phyloP scores from a whole-genome alignment of 768 basidiomycete species.

The Phanerochaete sordida region DNA sequence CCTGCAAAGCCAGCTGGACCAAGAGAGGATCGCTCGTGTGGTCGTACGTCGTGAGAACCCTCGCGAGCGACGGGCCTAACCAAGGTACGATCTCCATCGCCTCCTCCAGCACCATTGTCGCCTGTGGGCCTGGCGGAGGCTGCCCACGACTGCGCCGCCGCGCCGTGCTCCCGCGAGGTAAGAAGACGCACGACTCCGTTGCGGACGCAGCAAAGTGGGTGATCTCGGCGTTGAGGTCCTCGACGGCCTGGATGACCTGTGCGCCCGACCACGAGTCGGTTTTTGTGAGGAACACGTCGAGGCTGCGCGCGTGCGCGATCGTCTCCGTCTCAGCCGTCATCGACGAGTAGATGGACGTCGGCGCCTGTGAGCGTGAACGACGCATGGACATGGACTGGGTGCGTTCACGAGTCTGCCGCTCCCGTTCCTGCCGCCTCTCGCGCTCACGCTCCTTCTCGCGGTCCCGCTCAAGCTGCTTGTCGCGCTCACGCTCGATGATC shows the following conservation, averaged over 20 bases:
- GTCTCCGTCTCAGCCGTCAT: constrained; percentile 43
- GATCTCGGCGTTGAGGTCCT: constrained; percentile 78
- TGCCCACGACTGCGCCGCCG: constrained; percentile 7
- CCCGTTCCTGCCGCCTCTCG: constrained; percentile 11
- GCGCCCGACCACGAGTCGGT: constrained; percentile 74
- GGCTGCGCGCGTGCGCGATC: constrained; percentile 51
- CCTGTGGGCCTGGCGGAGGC: constrained; percentile 25
- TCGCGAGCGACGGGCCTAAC: constrained; percentile 59
- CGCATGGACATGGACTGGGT: constrained; percentile 6
- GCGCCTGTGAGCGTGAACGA: constrained; percentile 15
- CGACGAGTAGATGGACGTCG: constrained; percentile 13
- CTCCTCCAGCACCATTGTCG: constrained; percentile 43
- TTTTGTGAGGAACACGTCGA: constrained; percentile 69
- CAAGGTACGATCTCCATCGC: constrained; percentile 53
- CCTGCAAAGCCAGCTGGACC: constrained; percentile 74
- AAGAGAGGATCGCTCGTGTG: constrained; percentile 74
- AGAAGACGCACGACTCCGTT: constrained; percentile 49
- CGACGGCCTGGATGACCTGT: constrained; percentile 73
- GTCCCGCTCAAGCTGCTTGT: constrained; percentile 14
- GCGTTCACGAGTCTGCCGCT: constrained; percentile 12
- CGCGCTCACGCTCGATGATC: constrained; percentile 5
- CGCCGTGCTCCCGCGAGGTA: constrained; percentile 20
- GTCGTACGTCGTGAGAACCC: constrained; percentile 58
- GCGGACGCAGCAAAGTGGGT: constrained; percentile 77
- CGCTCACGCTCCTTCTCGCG: constrained; percentile 12